phyloP scores from a whole-genome alignment of 2,329 filamentous ascomycete genomes.

The Magnaporthiopsis rhizophila region DNA sequence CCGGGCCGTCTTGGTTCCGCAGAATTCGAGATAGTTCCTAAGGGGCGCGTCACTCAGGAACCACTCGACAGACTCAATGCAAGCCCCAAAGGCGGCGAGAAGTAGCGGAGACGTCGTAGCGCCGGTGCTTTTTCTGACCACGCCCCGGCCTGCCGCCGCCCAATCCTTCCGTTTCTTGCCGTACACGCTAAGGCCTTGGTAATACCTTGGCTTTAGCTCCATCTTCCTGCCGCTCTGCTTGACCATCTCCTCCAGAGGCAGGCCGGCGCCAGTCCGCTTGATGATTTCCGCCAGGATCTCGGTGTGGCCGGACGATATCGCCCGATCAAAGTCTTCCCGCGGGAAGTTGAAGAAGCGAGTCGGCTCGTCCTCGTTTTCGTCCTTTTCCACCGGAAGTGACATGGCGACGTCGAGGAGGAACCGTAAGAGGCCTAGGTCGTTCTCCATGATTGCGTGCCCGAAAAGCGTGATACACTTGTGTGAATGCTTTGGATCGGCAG shows the following conservation, averaged over 20 bases:
- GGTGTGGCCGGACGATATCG: conserved; percentile 40
- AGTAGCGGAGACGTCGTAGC: conserved; percentile 48
- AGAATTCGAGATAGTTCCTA: conserved; percentile 61
- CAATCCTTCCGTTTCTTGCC: conserved; percentile 68
- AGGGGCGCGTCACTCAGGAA: conserved; percentile 65
- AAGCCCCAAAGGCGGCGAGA: conserved; percentile 46
- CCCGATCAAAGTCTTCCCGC: conserved; percentile 31
- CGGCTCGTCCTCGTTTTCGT: conserved; percentile 24
- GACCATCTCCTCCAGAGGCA: conserved; percentile 60
- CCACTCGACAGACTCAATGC: conserved; percentile 65
- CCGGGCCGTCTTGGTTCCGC: conserved; percentile 46
- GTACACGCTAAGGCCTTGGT: conserved; percentile 69
- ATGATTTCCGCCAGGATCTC: conserved; percentile 58
- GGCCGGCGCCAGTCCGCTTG: conserved; percentile 55
- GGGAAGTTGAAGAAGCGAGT: conserved; percentile 30
- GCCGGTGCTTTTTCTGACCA: conserved; percentile 30
- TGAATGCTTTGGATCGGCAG: conserved; percentile 20
- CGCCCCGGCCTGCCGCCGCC: conserved; percentile 54
- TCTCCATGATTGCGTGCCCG: conserved; percentile 37
- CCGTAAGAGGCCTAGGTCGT: conserved; percentile 46
- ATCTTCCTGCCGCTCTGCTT: conserved; percentile 57
- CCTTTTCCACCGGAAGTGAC: conserved; percentile 32
- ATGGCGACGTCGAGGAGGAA: conserved; percentile 49
- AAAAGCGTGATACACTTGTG: conserved; percentile 23
- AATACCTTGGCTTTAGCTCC: conserved; percentile 59